A percentile compares a stretch with the other conserved stretches of the same genome.
These are phyloP conservation scores for Pharus latifolius DNA, from an alignment of 176 grass and related monocot genomes.

Conservation along the genomic window DNA sequence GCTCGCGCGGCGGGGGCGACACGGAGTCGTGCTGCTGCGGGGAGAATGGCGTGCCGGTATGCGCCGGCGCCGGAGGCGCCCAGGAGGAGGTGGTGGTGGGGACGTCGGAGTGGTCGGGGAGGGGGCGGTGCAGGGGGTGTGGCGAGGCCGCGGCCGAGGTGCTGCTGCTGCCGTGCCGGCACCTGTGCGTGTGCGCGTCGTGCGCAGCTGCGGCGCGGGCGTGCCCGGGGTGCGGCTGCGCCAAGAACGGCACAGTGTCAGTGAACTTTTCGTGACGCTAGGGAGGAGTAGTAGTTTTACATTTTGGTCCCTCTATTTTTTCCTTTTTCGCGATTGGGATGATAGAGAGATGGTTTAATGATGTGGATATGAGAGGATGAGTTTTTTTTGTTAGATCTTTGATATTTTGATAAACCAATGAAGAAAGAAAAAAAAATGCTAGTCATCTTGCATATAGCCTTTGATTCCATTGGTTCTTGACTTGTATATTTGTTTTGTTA, in stretches of 20 bases:
- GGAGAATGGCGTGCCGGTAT: background rate
- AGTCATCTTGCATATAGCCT: background rate
- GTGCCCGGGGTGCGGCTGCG: slow-evolving; percentile 55
- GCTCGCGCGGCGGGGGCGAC: slow-evolving; percentile 10
- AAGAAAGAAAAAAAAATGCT: background rate
- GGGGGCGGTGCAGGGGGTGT: slow-evolving; percentile 35
- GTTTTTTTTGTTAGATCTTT: background rate
- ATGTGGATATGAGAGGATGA: background rate
- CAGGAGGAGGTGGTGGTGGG: background rate
- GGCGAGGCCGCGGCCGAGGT: slow-evolving; percentile 26
- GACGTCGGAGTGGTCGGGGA: background rate
- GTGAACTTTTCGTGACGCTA: slow-evolving; percentile 65
- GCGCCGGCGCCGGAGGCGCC: background rate
- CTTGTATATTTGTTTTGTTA: background rate
- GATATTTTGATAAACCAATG: background rate
- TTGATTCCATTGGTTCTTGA: background rate
- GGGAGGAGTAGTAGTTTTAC: background rate
- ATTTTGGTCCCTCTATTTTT: background rate
- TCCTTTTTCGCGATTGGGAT: background rate
- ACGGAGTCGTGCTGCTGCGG: slow-evolving; percentile 72
- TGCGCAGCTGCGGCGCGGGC: slow-evolving; percentile 34
- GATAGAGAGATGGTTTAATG: background rate
- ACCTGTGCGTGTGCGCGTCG: slow-evolving; percentile 57
- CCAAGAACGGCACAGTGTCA: slow-evolving; percentile 46
- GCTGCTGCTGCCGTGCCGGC: slow-evolving; percentile 71